These are phyloP conservation scores for Cercophora newfieldiana DNA, from an alignment of 495 filamentous ascomycete genomes.

Conservation along the genomic window DNA sequence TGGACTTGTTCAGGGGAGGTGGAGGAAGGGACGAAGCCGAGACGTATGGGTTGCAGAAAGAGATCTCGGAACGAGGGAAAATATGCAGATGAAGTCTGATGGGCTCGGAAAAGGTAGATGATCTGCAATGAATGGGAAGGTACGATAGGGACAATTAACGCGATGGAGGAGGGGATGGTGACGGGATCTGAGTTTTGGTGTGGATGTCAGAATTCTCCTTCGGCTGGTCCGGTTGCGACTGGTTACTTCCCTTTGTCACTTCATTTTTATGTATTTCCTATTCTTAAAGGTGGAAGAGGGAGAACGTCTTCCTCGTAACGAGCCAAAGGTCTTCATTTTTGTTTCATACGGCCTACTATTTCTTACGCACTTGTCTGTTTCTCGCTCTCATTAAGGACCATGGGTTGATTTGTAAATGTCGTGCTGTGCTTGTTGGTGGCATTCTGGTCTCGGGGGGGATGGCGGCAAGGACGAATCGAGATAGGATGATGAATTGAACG, in stretches of 20 bases:
- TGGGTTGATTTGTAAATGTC: not conserved
- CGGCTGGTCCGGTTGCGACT: constrained; percentile 1
- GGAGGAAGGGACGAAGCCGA: not conserved
- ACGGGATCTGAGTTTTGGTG: not conserved
- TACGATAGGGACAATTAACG: not conserved
- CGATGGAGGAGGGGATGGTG: not conserved
- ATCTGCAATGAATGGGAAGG: not conserved
- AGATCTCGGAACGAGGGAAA: not conserved
- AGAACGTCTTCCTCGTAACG: not conserved
- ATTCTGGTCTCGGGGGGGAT: not conserved
- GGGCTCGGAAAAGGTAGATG: not conserved
- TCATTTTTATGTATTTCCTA: not conserved
- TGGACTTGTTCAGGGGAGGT: not conserved
- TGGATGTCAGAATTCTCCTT: not conserved
- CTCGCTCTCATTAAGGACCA: constrained; percentile 8
- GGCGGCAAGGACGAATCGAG: not conserved
- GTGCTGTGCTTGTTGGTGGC: not conserved
- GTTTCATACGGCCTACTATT: not conserved
- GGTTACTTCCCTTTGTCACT: not conserved
- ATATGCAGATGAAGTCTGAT: not conserved
- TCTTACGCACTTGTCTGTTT: not conserved
- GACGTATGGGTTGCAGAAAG: not conserved
- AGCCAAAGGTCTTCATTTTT: not conserved
- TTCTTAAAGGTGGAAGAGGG: not conserved
- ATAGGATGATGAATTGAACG: not conserved